Conservation (phyloP, 2,329 filamentous ascomycete genomes). For the Lasiodiplodia sp. region DNA sequence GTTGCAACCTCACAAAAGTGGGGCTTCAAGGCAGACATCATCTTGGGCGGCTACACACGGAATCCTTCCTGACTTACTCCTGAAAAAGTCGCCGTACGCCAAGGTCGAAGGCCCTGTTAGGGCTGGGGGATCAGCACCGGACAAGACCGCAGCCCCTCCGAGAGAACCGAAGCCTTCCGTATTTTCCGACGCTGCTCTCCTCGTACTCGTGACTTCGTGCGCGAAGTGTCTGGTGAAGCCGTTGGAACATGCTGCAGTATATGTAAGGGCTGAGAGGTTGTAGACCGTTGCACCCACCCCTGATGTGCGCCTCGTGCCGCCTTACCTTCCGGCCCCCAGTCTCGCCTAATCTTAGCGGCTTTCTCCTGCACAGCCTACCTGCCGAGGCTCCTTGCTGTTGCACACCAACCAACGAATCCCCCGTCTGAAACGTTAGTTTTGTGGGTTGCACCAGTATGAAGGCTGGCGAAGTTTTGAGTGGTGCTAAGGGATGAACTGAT, state of each 20-base stretch:
- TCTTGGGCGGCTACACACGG: neutral
- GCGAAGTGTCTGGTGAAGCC: neutral
- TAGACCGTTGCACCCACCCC: neutral
- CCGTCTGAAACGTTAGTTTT: neutral
- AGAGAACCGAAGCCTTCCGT: neutral
- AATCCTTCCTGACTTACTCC: neutral
- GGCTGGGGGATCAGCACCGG: neutral
- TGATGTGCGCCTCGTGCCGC: neutral
- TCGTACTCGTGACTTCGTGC: neutral
- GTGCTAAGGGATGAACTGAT: too few species aligned
- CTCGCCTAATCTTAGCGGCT: neutral
- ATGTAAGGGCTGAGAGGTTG: neutral
- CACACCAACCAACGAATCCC: neutral
- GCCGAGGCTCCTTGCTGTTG: neutral
- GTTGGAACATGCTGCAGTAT: neutral
- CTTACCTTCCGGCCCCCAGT: neutral
- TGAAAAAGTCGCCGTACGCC: neutral
- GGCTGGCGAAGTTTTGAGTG: too few species aligned
- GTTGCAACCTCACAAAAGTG: neutral
- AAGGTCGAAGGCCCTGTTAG: neutral
- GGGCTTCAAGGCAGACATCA: neutral
- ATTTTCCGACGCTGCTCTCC: too few species aligned
- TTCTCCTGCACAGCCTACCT: neutral
- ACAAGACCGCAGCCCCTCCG: neutral
- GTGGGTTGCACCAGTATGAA: neutral